Conservation (phyloP, 805 yeast species). For the Hanseniaspora clermontiae region DNA sequence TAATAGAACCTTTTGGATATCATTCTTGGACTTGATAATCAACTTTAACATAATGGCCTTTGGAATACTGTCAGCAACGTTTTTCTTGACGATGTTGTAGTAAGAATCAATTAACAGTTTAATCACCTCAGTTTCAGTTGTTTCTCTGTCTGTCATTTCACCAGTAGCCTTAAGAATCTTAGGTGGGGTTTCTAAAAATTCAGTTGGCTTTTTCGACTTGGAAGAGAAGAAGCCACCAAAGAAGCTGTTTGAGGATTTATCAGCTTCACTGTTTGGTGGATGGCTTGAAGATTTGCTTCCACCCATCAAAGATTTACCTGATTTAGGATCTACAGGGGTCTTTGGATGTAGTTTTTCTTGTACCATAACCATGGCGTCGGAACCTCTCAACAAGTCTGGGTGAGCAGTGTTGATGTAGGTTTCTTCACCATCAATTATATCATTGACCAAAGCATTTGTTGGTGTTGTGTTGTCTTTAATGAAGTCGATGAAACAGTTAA, state of each 20-base stretch:
- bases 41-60: conserved; percentile 90
- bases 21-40: conserved; percentile 70
- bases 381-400: conserved; percentile 88
- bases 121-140: conserved; percentile 93
- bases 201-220: conserved; percentile 85
- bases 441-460: conserved; percentile 72
- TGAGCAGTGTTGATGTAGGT: conserved; percentile 95
- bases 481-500: conserved; percentile 65
- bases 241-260: conserved; percentile 56
- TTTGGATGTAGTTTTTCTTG: conserved; percentile 65
- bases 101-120: conserved; percentile 82
- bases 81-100: conserved; percentile 82
- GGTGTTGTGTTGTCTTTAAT: conserved; percentile 71
- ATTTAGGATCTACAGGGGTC: conserved; percentile 71
- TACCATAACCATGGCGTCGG: conserved; percentile 87
- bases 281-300: conserved; percentile 22
- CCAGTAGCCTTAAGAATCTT: conserved; percentile 88
- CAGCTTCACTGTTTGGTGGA: conserved; percentile 24
- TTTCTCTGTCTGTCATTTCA: conserved; percentile 80
- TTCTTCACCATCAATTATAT: conserved; percentile 75
- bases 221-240: conserved; percentile 91
- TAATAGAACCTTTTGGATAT: conserved; percentile 78
- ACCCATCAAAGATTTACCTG: conserved; percentile 60
- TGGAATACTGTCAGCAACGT: conserved; percentile 87
- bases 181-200: conserved; percentile 96